phyloP scores from a whole-genome alignment of 139 green algal species.

The Klebsormidium nitens region DNA sequence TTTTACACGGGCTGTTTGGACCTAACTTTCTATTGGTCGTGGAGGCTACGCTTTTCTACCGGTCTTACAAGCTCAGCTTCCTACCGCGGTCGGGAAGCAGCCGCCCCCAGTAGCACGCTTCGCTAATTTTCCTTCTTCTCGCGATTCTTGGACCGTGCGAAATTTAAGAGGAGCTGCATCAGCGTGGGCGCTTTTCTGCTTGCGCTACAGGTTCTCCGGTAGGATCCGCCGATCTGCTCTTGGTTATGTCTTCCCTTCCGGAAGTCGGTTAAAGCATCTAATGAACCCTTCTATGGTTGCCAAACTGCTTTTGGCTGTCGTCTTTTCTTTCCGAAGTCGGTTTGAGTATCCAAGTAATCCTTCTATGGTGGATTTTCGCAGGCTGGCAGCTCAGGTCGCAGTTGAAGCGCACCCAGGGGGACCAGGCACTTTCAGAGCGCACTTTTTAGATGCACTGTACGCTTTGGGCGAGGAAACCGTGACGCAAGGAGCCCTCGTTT shows the following conservation, averaged over 20 bases:
- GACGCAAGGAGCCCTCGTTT: constrained; percentile 3
- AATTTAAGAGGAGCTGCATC: not conserved
- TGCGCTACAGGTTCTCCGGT: not conserved
- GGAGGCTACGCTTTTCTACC: too few species aligned
- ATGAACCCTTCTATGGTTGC: not conserved
- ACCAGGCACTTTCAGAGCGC: constrained; percentile 16
- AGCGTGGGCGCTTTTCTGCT: not conserved
- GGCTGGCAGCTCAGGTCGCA: constrained; percentile 20
- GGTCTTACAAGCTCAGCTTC: too few species aligned
- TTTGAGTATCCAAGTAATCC: not conserved
- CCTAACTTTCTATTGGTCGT: not conserved
- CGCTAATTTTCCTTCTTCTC: not conserved
- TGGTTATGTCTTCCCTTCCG: not conserved
- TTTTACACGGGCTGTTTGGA: not conserved
- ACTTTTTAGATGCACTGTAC: constrained; percentile 18
- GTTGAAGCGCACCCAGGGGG: not conserved
- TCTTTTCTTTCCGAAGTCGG: constrained; percentile 1
- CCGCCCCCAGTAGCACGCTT: not conserved
- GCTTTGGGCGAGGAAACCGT: constrained; percentile 9
- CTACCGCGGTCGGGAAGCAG: not conserved
- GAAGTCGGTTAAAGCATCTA: not conserved
- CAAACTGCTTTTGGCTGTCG: not conserved
- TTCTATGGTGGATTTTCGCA: constrained; percentile 18
- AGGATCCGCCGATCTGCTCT: not conserved
- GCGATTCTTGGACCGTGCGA: not conserved